These are phyloP conservation scores for Crithidia brevicula DNA, from an alignment of 208 protist genomes.

Conservation along the genomic window DNA sequence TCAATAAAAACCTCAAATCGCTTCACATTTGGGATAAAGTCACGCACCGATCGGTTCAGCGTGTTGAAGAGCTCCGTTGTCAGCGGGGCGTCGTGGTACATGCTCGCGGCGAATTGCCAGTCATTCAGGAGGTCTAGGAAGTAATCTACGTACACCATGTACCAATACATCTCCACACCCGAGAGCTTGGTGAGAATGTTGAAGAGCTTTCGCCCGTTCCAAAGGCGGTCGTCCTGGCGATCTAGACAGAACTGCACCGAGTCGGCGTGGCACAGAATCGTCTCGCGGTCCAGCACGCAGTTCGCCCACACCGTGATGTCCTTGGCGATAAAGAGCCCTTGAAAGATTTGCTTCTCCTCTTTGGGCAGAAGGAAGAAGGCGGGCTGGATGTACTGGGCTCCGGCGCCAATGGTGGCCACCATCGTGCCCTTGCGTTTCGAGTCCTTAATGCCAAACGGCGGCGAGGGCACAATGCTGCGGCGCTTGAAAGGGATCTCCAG, in stretches of 20 bases:
- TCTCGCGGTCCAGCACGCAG: conserved; percentile 65
- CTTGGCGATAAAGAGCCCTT: conserved; percentile 67
- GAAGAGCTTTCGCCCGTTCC: conserved; percentile 81
- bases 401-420: conserved; percentile 56
- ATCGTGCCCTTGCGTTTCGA: conserved; percentile 71
- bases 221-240: conserved; percentile 70
- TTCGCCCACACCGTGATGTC: conserved; percentile 74
- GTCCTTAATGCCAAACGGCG: conserved; percentile 85
- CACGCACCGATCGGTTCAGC: conserved; percentile 55
- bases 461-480: conserved; percentile 61
- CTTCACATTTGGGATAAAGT: conserved; percentile 85
- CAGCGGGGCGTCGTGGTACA: conserved; percentile 83
- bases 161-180: conserved; percentile 70
- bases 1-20: conserved; percentile 78
- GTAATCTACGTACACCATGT: conserved; percentile 81
- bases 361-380: conserved; percentile 63
- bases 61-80: conserved; percentile 86
- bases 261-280: conserved; percentile 50
- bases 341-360: conserved; percentile 70
- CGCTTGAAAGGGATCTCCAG: conserved; percentile 86
- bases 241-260: conserved; percentile 83
- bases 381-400: conserved; percentile 85
- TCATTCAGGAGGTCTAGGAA: conserved; percentile 87
- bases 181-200: conserved; percentile 66
- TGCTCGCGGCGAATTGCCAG: conserved; percentile 82